Conservation (phyloP, 1,139 yeast genomes). For the Suhomyces panamericanus region DNA sequence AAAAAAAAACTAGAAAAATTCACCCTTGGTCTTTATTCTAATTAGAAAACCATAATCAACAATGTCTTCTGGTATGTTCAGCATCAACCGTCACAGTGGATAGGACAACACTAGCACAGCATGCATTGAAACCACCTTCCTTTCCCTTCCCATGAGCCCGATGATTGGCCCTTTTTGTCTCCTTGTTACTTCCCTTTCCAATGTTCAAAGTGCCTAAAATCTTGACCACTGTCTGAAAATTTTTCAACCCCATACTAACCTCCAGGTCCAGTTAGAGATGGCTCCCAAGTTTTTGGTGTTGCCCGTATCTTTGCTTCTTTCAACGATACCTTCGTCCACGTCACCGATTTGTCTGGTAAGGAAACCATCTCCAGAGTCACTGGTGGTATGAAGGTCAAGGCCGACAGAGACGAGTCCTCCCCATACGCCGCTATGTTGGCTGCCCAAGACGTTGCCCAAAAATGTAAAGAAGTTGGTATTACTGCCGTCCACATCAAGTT, state of each 20-base stretch:
- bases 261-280: conserved; percentile 84
- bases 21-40: conserved; percentile 16
- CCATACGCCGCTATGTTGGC: conserved; percentile 99
- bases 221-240: neutral
- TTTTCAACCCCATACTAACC: conserved; percentile 22
- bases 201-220: neutral
- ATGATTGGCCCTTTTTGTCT: neutral
- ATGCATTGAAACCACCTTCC: neutral
- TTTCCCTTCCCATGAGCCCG: neutral
- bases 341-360: conserved; percentile 99
- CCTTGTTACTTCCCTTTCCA: neutral
- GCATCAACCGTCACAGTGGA: neutral
- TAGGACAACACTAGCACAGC: neutral
- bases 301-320: conserved; percentile 99
- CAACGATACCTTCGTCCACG: conserved; percentile 99
- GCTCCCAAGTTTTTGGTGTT: conserved; percentile 99
- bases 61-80: conserved; percentile 24
- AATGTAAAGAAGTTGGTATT: conserved; percentile 99
- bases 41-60: conserved; percentile 26
- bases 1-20: conserved; percentile 16
- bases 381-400: conserved; percentile 99
- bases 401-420: conserved; percentile 99
- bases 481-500: conserved; percentile 99
- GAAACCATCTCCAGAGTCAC: conserved; percentile 99
- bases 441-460: conserved; percentile 99